A percentile compares a stretch with the other conserved stretches of the same genome.
phyloP scores from a whole-genome alignment of 116 monocot species.

The Trichopus zeylanicus region DNA sequence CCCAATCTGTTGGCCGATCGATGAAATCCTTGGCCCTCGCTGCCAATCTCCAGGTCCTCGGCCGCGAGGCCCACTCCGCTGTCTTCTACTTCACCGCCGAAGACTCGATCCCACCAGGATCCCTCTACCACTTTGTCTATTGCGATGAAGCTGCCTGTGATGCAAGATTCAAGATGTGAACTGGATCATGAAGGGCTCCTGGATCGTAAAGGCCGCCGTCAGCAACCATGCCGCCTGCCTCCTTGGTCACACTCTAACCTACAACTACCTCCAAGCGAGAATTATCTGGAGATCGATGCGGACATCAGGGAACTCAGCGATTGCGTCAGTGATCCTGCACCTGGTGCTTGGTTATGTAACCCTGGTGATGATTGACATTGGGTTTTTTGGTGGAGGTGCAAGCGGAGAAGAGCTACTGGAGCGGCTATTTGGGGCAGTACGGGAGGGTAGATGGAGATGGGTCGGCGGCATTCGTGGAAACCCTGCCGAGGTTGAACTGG shows the following conservation, averaged over 20 bases:
- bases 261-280: conserved; percentile 65
- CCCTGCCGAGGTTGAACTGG: neutral
- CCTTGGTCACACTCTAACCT: conserved; percentile 72
- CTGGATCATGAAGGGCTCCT: conserved; percentile 86
- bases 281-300: conserved; percentile 90
- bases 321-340: conserved; percentile 70
- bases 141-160: conserved; percentile 79
- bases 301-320: conserved; percentile 97
- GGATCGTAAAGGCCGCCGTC: conserved; percentile 82
- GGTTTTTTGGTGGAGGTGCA: conserved; percentile 86
- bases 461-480: conserved; percentile 69
- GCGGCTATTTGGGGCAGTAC: conserved; percentile 71
- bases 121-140: conserved; percentile 66
- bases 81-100: conserved; percentile 87
- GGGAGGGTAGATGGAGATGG: conserved; percentile 94
- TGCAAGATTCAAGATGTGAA: conserved; percentile 85
- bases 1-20: conserved; percentile 15
- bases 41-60: conserved; percentile 77
- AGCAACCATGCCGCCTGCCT: conserved; percentile 86
- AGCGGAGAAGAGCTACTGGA: conserved; percentile 83
- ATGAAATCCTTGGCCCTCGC: conserved; percentile 58
- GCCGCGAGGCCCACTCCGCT: conserved; percentile 76
- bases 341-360: conserved; percentile 74
- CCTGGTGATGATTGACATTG: conserved; percentile 86
- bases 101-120: conserved; percentile 46